A percentile compares a stretch with the other conserved stretches of the same genome.
These are phyloP conservation scores for Solanum hybrid DNA, from an alignment of 305 asterid species.

Conservation along the genomic window DNA sequence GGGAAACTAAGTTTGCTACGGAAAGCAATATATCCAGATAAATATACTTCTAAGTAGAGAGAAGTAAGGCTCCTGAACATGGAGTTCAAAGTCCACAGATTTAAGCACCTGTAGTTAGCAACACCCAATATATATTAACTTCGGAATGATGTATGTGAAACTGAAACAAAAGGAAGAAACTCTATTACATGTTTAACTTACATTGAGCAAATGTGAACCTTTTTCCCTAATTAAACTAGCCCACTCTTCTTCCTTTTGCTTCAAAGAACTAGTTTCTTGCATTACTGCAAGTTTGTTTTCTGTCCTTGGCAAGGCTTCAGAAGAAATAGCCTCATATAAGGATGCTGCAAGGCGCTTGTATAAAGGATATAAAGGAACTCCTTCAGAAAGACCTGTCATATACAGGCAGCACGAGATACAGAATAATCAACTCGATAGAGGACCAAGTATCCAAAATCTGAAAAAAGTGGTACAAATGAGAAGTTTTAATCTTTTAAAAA, in stretches of 20 bases:
- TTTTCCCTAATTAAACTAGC: conserved; percentile 30
- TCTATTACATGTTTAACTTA: conserved; percentile 18
- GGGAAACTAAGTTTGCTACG: not conserved
- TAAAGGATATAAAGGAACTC: conserved; percentile 62
- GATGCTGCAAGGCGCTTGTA: conserved; percentile 60
- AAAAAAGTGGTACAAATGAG: not conserved
- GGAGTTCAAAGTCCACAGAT: conserved; percentile 65
- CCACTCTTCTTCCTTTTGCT: conserved; percentile 43
- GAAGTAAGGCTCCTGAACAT: conserved; percentile 85
- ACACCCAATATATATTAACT: conserved; percentile 5
- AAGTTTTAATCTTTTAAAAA: not conserved
- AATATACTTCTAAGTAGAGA: conserved; percentile 56
- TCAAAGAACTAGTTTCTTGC: conserved; percentile 20
- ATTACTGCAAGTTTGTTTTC: conserved; percentile 15
- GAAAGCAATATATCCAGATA: not conserved
- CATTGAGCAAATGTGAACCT: conserved; percentile 42
- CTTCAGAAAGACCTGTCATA: conserved; percentile 25
- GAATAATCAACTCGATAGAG: not conserved
- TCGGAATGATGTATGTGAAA: not conserved
- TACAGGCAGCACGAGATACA: not conserved
- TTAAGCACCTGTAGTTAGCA: conserved; percentile 37
- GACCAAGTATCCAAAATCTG: not conserved
- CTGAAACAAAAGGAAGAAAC: not conserved
- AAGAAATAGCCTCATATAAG: conserved; percentile 35
- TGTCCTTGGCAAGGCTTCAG: conserved; percentile 29